These are phyloP conservation scores for Theobroma grandiflorum DNA, from an alignment of 441 rosid species.

Conservation along the genomic window DNA sequence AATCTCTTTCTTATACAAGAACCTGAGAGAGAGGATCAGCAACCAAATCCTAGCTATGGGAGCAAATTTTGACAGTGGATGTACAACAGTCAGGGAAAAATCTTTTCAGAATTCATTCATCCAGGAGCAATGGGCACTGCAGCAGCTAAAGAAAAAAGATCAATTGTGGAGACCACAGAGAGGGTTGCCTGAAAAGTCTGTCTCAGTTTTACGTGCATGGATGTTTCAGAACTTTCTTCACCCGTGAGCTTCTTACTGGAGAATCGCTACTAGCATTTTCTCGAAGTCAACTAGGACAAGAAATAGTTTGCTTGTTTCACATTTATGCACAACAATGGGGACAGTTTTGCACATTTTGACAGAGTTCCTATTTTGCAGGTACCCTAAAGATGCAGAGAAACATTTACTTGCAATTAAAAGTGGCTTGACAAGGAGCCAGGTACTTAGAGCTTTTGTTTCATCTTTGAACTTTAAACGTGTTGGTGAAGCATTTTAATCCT, in stretches of 20 bases:
- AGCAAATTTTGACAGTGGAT: conserved; percentile 37
- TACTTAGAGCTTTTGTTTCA: conserved; percentile 25
- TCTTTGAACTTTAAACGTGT: neutral
- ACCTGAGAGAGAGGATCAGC: conserved; percentile 84
- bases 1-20: conserved; percentile 67
- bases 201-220: conserved; percentile 85
- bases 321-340: neutral
- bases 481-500: neutral
- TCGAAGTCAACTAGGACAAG: neutral
- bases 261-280: neutral
- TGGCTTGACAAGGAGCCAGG: conserved; percentile 97
- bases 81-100: conserved; percentile 48
- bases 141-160: conserved; percentile 78
- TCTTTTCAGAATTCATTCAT: conserved; percentile 56
- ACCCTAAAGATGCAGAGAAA: conserved; percentile 97
- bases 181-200: conserved; percentile 90
- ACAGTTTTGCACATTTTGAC: neutral
- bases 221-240: conserved; percentile 99
- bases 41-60: conserved; percentile 79
- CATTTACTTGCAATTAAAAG: conserved; percentile 90
- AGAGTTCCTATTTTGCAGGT: conserved; percentile 50
- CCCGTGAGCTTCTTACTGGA: conserved; percentile 58
- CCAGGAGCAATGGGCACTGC: conserved; percentile 77
- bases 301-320: conserved; percentile 10
- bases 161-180: conserved; percentile 92